A percentile compares a stretch with the other conserved stretches of the same genome.
Evolutionary conservation across 1,139 yeast species (phyloP).

Genomic region (Protomyces gravidus): DNA sequence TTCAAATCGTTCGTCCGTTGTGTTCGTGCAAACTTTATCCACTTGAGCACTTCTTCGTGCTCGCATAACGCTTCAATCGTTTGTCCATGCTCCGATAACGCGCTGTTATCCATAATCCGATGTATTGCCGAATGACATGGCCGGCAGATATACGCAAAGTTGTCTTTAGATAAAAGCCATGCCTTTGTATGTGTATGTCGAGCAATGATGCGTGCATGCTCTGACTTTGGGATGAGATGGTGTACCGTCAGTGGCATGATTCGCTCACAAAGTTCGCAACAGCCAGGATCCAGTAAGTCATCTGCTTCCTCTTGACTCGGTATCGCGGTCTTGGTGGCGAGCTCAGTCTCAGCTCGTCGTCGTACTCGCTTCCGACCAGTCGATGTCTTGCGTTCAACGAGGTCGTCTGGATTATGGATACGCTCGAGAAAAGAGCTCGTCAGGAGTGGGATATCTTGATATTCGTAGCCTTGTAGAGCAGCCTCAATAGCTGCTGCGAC

Average conservation of each 20-base stretch:
- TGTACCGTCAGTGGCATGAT: slow-evolving; percentile 25
- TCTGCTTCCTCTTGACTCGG: background rate
- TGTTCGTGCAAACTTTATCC: slow-evolving; percentile 7
- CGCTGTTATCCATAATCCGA: slow-evolving; percentile 3
- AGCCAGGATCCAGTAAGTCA: background rate
- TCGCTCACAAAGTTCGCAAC: slow-evolving; percentile 23
- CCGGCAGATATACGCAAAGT: slow-evolving; percentile 12
- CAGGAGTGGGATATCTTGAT: background rate
- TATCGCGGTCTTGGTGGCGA: background rate
- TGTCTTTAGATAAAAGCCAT: background rate
- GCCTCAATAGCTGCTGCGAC: background rate
- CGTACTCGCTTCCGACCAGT: background rate
- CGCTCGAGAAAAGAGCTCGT: background rate
- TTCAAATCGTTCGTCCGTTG: slow-evolving; percentile 9
- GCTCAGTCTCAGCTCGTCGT: background rate
- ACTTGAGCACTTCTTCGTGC: slow-evolving; percentile 7
- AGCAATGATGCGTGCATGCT: slow-evolving; percentile 18
- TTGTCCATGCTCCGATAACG: background rate
- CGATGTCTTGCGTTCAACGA: background rate
- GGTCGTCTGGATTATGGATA: background rate
- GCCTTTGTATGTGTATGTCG: background rate
- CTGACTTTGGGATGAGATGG: slow-evolving; percentile 22
- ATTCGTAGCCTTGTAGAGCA: background rate
- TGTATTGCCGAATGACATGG: slow-evolving; percentile 24
- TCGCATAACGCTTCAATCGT: slow-evolving; percentile 7